phyloP scores from a whole-genome alignment of 176 grass and related monocot species.

The Musa troglodytarum region DNA sequence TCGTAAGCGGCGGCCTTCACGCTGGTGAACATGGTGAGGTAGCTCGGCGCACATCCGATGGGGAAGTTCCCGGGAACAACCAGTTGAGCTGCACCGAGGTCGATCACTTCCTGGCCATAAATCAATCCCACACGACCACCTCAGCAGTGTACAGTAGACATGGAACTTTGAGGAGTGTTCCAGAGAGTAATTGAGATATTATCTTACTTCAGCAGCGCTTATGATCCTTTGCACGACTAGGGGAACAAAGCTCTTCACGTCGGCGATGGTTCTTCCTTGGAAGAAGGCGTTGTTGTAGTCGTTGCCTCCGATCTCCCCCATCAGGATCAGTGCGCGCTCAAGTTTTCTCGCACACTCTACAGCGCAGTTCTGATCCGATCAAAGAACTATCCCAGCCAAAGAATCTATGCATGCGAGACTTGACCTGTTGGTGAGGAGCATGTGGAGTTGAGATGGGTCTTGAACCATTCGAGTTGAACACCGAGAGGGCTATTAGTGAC shows the following conservation, averaged over 20 bases:
- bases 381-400: too few relatives aligned
- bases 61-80: constrained; percentile 74
- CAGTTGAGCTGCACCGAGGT: constrained; percentile 51
- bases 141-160: neutral
- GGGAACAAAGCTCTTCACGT: constrained; percentile 55
- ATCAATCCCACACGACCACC: neutral
- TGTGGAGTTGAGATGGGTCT: constrained; percentile 51
- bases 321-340: constrained; percentile 52
- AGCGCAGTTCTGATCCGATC: neutral
- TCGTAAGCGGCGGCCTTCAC: constrained; percentile 30
- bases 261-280: constrained; percentile 40
- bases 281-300: constrained; percentile 94
- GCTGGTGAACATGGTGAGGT: constrained; percentile 59
- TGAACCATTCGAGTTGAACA: constrained; percentile 80
- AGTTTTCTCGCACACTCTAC: constrained; percentile 49
- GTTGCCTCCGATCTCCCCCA: constrained; percentile 92
- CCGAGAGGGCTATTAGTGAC: constrained; percentile 49
- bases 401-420: too few relatives aligned
- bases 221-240: constrained; percentile 52
- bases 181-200: neutral
- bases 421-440: constrained; percentile 50
- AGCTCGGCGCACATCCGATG: constrained; percentile 77
- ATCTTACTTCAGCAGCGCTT: constrained; percentile 40
- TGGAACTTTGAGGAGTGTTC: too few relatives aligned
- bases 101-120: constrained; percentile 46